These are phyloP conservation scores for Neopestalotiopsis sp. DNA, from an alignment of 2,329 filamentous ascomycete species.

Conservation along the genomic window DNA sequence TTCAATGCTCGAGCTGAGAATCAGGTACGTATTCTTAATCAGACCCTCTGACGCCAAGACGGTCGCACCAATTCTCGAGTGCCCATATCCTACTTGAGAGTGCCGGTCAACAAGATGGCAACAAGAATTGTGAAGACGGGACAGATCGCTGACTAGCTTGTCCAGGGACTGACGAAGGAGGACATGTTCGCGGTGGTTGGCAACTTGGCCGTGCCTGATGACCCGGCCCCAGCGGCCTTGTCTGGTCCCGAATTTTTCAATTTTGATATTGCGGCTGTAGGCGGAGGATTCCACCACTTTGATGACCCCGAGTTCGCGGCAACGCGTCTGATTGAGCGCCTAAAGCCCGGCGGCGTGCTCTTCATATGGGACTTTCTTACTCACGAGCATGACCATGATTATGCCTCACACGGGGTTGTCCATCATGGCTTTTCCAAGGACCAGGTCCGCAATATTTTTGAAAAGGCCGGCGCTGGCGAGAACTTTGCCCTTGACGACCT, in stretches of 20 bases:
- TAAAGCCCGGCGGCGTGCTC: slow-evolving; percentile 69
- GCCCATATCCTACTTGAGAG: background rate
- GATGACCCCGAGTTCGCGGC: slow-evolving; percentile 66
- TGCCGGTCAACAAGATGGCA: slow-evolving; percentile 9
- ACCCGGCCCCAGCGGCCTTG: slow-evolving; percentile 58
- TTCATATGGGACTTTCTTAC: slow-evolving; percentile 72
- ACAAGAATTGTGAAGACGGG: background rate
- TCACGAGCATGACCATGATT: slow-evolving; percentile 40
- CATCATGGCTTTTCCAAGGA: slow-evolving; percentile 70
- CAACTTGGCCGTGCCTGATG: slow-evolving; percentile 56
- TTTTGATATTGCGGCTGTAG: slow-evolving; percentile 72
- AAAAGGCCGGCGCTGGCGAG: slow-evolving; percentile 61
- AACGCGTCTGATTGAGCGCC: slow-evolving; percentile 60
- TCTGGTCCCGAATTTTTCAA: slow-evolving; percentile 65
- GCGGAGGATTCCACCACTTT: slow-evolving; percentile 71
- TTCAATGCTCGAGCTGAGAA: slow-evolving; percentile 68
- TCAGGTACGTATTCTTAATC: slow-evolving; percentile 45
- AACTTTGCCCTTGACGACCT: slow-evolving; percentile 64
- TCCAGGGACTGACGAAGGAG: slow-evolving; percentile 50
- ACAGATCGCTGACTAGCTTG: background rate
- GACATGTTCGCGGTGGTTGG: slow-evolving; percentile 64
- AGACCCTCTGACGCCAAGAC: background rate
- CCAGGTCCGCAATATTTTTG: slow-evolving; percentile 65
- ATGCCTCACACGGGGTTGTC: slow-evolving; percentile 24
- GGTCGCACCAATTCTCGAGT: background rate